These are phyloP conservation scores for Pichia phayaonensis DNA, from an alignment of 805 yeast species.

Conservation along the genomic window DNA sequence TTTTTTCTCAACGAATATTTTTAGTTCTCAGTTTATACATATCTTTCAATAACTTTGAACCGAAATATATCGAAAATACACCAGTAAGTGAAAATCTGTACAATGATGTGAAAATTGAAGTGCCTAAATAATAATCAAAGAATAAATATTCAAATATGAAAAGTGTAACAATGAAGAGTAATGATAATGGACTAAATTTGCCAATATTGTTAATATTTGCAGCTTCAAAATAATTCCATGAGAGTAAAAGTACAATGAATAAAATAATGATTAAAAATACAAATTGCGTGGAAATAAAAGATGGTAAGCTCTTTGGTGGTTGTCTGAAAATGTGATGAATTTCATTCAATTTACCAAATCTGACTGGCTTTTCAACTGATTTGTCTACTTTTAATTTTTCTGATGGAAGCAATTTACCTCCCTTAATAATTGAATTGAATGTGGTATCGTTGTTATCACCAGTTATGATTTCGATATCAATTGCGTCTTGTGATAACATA, in stretches of 20 bases:
- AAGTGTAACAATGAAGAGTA: conserved; percentile 37
- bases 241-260: conserved; percentile 34
- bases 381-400: conserved; percentile 9
- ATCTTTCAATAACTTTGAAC: conserved; percentile 55
- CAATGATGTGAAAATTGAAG: conserved; percentile 54
- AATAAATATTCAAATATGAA: conserved; percentile 47
- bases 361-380: conserved; percentile 18
- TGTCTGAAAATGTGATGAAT: conserved; percentile 54
- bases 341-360: conserved; percentile 48
- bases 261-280: conserved; percentile 35
- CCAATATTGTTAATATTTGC: conserved; percentile 30
- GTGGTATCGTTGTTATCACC: conserved; percentile 20
- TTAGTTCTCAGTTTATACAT: conserved; percentile 24
- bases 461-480: conserved; percentile 19
- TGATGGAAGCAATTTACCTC: conserved; percentile 18
- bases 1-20: conserved; percentile 12
- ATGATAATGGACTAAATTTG: conserved; percentile 26
- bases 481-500: conserved; percentile 14
- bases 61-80: conserved; percentile 49
- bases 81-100: conserved; percentile 40
- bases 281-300: conserved; percentile 45
- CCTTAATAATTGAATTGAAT: conserved; percentile 12
- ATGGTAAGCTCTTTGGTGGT: conserved; percentile 45
- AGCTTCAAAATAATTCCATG: conserved; percentile 35
- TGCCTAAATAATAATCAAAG: conserved; percentile 48